These are phyloP conservation scores for Pisolithus thermaeus DNA, from an alignment of 1,284 basidiomycete species.

Conservation along the genomic window DNA sequence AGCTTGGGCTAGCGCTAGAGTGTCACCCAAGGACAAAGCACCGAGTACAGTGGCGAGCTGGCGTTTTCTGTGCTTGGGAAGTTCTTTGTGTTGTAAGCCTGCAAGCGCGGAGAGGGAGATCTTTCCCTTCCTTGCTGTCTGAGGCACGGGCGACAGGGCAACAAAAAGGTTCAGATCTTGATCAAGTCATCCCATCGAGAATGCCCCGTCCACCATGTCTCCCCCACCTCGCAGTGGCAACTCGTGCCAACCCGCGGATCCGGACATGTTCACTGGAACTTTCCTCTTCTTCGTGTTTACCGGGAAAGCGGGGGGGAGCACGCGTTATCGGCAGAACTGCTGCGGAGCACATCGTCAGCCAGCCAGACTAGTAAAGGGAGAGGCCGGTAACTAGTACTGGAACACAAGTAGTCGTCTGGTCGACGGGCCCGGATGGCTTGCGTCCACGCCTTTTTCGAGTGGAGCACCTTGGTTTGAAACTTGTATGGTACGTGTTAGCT, in stretches of 20 bases:
- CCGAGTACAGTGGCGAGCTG: constrained; percentile 64
- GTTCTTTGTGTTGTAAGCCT: constrained; percentile 68
- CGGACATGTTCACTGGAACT: constrained; percentile 53
- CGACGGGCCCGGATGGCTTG: too few relatives aligned
- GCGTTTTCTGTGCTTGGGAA: constrained; percentile 59
- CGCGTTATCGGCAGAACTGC: too few relatives aligned
- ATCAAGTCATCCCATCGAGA: background rate
- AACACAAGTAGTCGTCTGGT: too few relatives aligned
- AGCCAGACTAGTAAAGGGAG: too few relatives aligned
- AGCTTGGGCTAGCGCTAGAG: constrained; percentile 68
- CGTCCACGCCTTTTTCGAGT: too few relatives aligned
- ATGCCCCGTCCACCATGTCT: too few relatives aligned
- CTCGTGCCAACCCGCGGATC: constrained; percentile 29
- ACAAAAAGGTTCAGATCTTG: constrained; percentile 17
- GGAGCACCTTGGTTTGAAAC: too few relatives aligned
- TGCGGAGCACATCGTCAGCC: too few relatives aligned
- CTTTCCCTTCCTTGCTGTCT: constrained; percentile 39
- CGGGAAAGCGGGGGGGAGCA: too few relatives aligned
- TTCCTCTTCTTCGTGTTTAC: constrained; percentile 73
- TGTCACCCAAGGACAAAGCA: constrained; percentile 55
- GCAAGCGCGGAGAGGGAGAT: constrained; percentile 57
- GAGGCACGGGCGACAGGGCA: constrained; percentile 14
- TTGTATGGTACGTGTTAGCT: too few relatives aligned
- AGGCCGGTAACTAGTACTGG: too few relatives aligned
- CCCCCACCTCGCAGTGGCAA: background rate